Evolutionary conservation across 2,329 filamentous ascomycete genomes (phyloP).

Genomic region (Emergomyces orientalis): DNA sequence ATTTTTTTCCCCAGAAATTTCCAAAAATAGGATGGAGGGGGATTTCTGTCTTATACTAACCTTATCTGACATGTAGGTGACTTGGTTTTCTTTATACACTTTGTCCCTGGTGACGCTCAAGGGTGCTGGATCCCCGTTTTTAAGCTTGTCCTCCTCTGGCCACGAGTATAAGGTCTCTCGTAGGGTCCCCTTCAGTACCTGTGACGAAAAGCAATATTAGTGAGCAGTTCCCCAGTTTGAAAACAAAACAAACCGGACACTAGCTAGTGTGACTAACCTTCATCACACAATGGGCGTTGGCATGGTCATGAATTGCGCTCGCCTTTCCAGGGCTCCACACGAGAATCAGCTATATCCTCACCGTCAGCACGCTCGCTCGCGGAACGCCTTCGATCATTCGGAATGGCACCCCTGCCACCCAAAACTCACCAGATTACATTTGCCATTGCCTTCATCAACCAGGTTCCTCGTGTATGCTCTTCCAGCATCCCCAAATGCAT

Average conservation of each 20-base stretch:
- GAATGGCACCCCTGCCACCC: no score
- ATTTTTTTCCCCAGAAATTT: not conserved
- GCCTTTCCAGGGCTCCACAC: constrained; percentile 81
- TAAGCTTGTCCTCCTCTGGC: constrained; percentile 44
- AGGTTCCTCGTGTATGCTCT: constrained; percentile 77
- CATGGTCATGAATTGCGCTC: constrained; percentile 80
- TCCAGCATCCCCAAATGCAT: constrained; percentile 61
- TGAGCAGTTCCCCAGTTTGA: not conserved
- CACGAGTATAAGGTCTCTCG: constrained; percentile 75
- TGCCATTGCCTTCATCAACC: constrained; percentile 80
- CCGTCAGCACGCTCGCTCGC: constrained; percentile 10
- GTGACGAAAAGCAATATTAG: constrained; percentile 7
- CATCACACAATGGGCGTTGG: constrained; percentile 87
- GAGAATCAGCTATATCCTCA: constrained; percentile 57
- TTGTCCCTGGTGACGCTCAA: constrained; percentile 59
- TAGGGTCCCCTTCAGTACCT: constrained; percentile 66
- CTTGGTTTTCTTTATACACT: constrained; percentile 59
- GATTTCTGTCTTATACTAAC: constrained; percentile 21
- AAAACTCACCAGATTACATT: constrained; percentile 58
- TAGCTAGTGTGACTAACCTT: constrained; percentile 39
- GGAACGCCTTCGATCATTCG: no score
- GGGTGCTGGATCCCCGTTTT: constrained; percentile 42
- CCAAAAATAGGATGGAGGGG: not conserved
- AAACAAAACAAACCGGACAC: not conserved
- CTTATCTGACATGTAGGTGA: constrained; percentile 83